Evolutionary conservation across 768 basidiomycete genomes (phyloP), one percentile per base, ranked within the genome.

Genomic region (Neoboletus subvelutipes): DNA sequence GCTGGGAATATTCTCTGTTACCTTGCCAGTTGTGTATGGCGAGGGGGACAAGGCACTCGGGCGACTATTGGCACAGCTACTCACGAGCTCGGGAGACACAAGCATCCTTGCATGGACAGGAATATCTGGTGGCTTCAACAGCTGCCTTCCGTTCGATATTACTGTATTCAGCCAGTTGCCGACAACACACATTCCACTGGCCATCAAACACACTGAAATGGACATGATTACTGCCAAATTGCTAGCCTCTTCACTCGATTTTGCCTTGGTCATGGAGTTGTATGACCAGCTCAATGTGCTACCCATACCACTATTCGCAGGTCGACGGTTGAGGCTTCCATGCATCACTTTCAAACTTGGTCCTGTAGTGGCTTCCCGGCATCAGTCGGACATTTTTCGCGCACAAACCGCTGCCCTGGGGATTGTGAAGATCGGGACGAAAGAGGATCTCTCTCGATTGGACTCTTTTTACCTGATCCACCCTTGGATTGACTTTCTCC

Each of bases 1-100:
- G 1, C 52, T 63, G 8, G 61, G 61, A 3, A 56, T 56, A 10
- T 64, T 57, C 24, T 60, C 62, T 1, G 6, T 22, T 2, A 13
- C 49, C 22, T 37, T 63, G 33, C 52, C 62, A 3, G 3, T 59
- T 3, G 13, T 59, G 7, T 64, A 63, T 31, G 61, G 62, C 9
- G 57, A 41, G 6, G 40, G 40, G 20, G 40, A 28, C 28, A 28
- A 5, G 28, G 28, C 28, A 5, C 28, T 28, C 5, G 28, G 28
- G 5, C 28, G 28, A 41, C 12, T 3, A 13, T 22, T 41, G 20
- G 40, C 40, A 3, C 40, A 22, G 5, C 40, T 41, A 5, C 40
- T 41, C 20, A 13, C 40, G 1, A 22, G 12, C 11, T 41, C 40
- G 11, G 40, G 40, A 22, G 20, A 41, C 10, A 22, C 40, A 1